phyloP scores from a whole-genome alignment of 2,329 filamentous ascomycete species.

The Penicillium glabrum region DNA sequence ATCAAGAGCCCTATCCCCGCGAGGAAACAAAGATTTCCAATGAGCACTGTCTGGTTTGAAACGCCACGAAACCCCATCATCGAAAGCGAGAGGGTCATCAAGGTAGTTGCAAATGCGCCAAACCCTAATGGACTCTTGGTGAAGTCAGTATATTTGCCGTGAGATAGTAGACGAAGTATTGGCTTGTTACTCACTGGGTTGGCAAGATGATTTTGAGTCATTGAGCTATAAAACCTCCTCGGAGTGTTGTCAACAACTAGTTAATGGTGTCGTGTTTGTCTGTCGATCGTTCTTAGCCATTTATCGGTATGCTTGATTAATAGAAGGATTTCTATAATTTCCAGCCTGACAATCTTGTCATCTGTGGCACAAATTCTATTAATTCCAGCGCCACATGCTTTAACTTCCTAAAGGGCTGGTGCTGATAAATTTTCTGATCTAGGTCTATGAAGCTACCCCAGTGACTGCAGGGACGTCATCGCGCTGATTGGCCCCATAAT shows the following conservation, averaged over 20 bases:
- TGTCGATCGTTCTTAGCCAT: background rate
- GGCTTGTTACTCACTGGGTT: background rate
- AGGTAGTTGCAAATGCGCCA: slow-evolving; percentile 9
- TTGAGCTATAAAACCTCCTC: background rate
- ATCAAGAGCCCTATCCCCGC: slow-evolving; percentile 6
- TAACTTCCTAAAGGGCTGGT: background rate
- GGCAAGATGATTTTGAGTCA: background rate
- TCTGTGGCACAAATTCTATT: no score
- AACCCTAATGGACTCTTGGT: background rate
- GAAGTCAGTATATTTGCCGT: background rate
- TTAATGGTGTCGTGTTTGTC: background rate
- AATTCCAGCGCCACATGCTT: background rate
- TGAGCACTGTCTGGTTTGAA: slow-evolving; percentile 4
- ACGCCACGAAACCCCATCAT: slow-evolving; percentile 5
- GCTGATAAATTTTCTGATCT: background rate
- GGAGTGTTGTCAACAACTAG: background rate
- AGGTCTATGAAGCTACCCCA: no score
- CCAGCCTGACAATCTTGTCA: no score
- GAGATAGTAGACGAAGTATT: no score
- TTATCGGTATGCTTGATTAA: background rate
- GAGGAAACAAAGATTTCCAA: slow-evolving; percentile 8
- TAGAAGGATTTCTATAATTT: no score
- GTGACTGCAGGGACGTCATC: no score
- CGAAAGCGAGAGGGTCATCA: slow-evolving; percentile 3
- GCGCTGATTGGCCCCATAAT: no score